phyloP scores from a whole-genome alignment of 225 moss, liverwort and hornwort genomes.

The Marchantia polymorpha region DNA sequence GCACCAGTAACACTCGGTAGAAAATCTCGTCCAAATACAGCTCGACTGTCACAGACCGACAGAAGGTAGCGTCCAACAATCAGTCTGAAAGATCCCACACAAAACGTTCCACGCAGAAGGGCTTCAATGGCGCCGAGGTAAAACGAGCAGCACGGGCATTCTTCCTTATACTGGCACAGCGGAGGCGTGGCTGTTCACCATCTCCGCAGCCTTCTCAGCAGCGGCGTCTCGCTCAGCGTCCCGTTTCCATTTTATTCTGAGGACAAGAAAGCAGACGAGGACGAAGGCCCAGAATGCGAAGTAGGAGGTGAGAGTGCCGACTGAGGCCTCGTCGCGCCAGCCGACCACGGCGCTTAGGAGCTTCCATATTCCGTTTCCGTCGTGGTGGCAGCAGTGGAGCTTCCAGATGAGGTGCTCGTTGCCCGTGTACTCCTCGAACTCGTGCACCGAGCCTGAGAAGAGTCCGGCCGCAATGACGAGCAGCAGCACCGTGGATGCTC shows the following conservation, averaged over 20 bases:
- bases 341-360: conserved; percentile 59
- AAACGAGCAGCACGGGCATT: no score
- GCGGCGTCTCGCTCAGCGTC: conserved; percentile 10
- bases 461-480: conserved; percentile 61
- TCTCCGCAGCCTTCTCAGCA: no score
- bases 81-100: no score
- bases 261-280: conserved; percentile 4
- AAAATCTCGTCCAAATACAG: no score
- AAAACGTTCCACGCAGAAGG: no score
- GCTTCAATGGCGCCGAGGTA: no score
- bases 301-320: conserved; percentile 59
- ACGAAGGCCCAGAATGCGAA: conserved; percentile 63
- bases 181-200: no score
- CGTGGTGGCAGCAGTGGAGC: conserved; percentile 59
- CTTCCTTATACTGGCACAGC: no score
- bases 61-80: no score
- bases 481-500: conserved; percentile 50
- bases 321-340: conserved; percentile 65
- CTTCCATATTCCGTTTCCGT: conserved; percentile 59
- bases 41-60: no score
- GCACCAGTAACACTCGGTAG: no score
- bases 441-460: conserved; percentile 62
- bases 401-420: conserved; percentile 62
- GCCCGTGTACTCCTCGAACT: conserved; percentile 60
- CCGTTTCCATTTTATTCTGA: conserved; percentile 2